Evolutionary conservation across 148 eudicot species (phyloP).

Genomic region (Limonium bicolor): DNA sequence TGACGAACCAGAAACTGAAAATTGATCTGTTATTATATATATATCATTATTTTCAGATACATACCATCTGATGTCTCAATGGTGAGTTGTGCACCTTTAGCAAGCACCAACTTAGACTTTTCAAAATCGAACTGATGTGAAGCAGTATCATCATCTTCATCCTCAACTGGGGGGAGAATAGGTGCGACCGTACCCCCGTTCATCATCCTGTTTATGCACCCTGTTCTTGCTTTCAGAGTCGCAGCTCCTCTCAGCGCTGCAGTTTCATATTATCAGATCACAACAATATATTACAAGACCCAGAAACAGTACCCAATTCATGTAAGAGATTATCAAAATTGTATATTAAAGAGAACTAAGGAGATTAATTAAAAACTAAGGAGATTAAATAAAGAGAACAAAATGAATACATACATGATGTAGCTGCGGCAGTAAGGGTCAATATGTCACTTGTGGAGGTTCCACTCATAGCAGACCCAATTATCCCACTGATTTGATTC

Average conservation of each 20-base stretch:
- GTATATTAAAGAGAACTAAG: too few species aligned
- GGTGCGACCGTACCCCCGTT: too few species aligned
- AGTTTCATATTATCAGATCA: not conserved
- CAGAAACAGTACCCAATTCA: not conserved
- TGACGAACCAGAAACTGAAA: too few species aligned
- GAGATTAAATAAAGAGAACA: too few species aligned
- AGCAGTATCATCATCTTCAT: conserved; percentile 29
- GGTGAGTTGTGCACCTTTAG: conserved; percentile 47
- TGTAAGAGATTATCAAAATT: not conserved
- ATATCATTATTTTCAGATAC: not conserved
- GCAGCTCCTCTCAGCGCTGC: conserved; percentile 81
- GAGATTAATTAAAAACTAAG: too few species aligned
- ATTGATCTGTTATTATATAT: not conserved
- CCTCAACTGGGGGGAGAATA: conserved; percentile 51
- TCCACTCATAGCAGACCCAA: conserved; percentile 63
- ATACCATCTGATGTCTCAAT: conserved; percentile 52
- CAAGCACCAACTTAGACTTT: conserved; percentile 34
- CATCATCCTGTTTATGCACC: conserved; percentile 41
- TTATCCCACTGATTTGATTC: conserved; percentile 45
- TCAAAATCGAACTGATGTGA: conserved; percentile 62
- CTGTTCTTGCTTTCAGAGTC: conserved; percentile 70
- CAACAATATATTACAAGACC: not conserved
- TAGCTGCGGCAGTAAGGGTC: conserved; percentile 84
- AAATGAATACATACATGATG: conserved; percentile 51
- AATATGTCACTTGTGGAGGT: conserved; percentile 63